phyloP scores from a whole-genome alignment of 305 asterid species.

The Caryopteris hybrid region DNA sequence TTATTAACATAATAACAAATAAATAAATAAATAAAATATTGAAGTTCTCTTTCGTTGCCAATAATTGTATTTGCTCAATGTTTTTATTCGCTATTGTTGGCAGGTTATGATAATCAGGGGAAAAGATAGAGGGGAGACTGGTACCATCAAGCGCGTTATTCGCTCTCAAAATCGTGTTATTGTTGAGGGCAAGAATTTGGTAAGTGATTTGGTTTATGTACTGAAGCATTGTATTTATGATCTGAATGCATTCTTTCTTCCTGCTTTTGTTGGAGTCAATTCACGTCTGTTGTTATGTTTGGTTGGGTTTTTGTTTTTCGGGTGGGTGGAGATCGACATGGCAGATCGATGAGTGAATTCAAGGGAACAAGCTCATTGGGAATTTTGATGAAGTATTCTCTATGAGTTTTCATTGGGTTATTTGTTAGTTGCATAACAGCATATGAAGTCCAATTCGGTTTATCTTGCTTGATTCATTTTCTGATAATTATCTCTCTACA shows the following conservation, averaged over 20 bases:
- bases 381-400: neutral
- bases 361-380: neutral
- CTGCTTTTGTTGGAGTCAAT: neutral
- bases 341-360: neutral
- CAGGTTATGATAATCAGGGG: constrained; percentile 93
- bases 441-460: neutral
- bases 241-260: neutral
- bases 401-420: neutral
- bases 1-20: too few species aligned
- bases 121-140: constrained; percentile 89
- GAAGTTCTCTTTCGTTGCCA: neutral
- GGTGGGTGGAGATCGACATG: neutral
- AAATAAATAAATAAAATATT: too few species aligned
- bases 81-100: neutral
- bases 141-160: constrained; percentile 68
- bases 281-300: neutral
- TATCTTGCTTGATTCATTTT: neutral
- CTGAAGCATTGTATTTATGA: neutral
- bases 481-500: constrained; percentile 22
- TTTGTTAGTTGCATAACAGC: neutral
- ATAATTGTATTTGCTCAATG: neutral
- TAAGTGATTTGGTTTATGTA: constrained; percentile 23
- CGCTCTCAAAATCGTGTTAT: constrained; percentile 90
- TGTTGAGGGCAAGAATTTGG: constrained; percentile 94
- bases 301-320: neutral